Evolutionary conservation across 331 rosid species (phyloP), one percentile per base, ranked within the genome.

Genomic region (Cucumis variabilis): DNA sequence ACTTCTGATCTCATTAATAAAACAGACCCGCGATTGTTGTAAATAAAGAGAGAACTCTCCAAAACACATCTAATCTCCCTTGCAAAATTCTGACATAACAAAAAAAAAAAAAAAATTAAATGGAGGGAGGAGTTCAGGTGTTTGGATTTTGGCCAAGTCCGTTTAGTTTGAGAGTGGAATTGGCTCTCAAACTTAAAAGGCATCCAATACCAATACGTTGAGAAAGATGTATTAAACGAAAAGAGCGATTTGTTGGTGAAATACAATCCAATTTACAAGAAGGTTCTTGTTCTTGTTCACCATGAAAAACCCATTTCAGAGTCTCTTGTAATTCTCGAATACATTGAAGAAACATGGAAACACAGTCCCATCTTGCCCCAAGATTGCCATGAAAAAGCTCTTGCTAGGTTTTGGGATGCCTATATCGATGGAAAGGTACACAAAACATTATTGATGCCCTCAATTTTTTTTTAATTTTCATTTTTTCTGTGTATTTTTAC

Each of bases 301-400:
- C 46, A 90, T 13, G 95, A 76, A 0, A 92, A 89, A 3, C 93
- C 95, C 9, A 33, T 92, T 0, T 80, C 88, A 1, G 95, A 94
- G 85, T 92, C 97, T 1, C 93, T 88, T 48, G 87, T 94, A 25
- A 94, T 94, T 28, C 70, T 94, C 17, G 96, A 94, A 53, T 94
- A 94, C 78, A 89, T 93, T 0, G 96, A 93, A 5, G 93, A 93
- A 65, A 83, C 71, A 0, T 90, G 93, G 93, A 82, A 51, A 9
- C 12, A 81, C 37, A 48, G 50, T 3, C 90, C 95, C 41, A n/a
- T 94, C 58, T 91, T 94, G 67, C 94, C 96, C 0, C 33, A 76
- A 17, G 30, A 90, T 12, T 91, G 91, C 28, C 83, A 75, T 13
- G 73, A 90, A 7, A 90, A 90, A 89, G 91, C 97, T 24, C 14